A percentile compares a stretch with the other conserved stretches of the same genome.
phyloP scores from a whole-genome alignment of 2,329 filamentous ascomycete genomes.

The Claviceps spartinae region DNA sequence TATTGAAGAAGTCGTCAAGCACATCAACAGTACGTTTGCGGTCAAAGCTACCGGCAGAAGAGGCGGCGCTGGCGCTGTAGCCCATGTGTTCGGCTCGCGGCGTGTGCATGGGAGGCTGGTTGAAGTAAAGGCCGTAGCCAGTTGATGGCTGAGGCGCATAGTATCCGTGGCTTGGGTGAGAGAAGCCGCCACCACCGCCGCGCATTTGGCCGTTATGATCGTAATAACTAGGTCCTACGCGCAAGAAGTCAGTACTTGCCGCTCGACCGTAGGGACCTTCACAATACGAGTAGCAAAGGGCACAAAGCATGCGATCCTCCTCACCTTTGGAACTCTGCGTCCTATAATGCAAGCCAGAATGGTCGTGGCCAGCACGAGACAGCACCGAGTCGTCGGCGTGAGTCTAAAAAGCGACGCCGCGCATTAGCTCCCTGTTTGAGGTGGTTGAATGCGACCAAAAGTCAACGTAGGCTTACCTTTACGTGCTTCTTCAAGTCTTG shows the following conservation, averaged over 20 bases:
- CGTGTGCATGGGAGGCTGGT: constrained; percentile 43
- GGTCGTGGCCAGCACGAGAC: constrained; percentile 37
- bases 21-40: constrained; percentile 79
- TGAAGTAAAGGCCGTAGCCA: constrained; percentile 68
- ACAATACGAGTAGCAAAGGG: constrained; percentile 7
- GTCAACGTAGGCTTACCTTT: constrained; percentile 41
- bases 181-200: constrained; percentile 37
- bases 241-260: constrained; percentile 9
- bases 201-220: constrained; percentile 53
- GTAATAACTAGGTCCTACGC: constrained; percentile 45
- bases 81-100: constrained; percentile 46
- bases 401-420: constrained; percentile 34
- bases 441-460: not conserved
- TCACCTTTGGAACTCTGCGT: constrained; percentile 39
- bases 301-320: constrained; percentile 8
- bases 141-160: constrained; percentile 42
- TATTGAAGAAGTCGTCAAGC: constrained; percentile 86
- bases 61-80: constrained; percentile 34
- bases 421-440: constrained; percentile 10
- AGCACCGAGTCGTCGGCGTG: constrained; percentile 89
- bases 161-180: constrained; percentile 44
- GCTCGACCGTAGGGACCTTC: too few relatives aligned
- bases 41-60: constrained; percentile 39
- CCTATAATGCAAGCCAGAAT: constrained; percentile 42
- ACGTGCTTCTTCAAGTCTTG: constrained; percentile 99